Conservation (phyloP, 2,329 filamentous ascomycete species). For the Xylaria sp. region DNA sequence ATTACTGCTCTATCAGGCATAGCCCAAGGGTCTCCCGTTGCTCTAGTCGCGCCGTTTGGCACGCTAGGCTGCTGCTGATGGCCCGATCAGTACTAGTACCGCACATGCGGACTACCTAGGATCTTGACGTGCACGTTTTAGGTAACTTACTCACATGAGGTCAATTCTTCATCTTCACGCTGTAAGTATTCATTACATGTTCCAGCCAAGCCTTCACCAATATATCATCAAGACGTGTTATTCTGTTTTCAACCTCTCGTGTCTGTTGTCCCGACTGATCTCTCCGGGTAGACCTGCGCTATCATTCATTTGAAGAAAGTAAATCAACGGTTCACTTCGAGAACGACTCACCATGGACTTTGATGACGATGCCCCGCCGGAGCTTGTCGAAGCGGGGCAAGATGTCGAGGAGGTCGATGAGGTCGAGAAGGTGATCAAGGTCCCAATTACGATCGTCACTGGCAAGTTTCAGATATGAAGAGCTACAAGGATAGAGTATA, state of each 20-base stretch:
- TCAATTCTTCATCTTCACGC: no score
- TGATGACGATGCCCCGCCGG: conserved; percentile 63
- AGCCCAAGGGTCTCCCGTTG: no score
- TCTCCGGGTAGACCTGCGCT: not conserved
- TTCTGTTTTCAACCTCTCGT: not conserved
- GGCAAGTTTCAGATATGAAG: conserved; percentile 40
- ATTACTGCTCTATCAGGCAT: no score
- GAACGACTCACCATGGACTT: conserved; percentile 45
- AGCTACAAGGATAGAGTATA: not conserved
- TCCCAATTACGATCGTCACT: conserved; percentile 81
- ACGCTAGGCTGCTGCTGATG: no score
- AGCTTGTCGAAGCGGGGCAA: conserved; percentile 41
- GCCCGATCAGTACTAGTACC: no score
- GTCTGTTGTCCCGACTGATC: not conserved
- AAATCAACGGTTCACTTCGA: not conserved
- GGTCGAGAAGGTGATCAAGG: conserved; percentile 56
- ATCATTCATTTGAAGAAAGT: not conserved
- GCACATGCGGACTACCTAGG: no score
- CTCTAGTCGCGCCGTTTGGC: no score
- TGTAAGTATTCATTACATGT: no score
- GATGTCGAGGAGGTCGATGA: conserved; percentile 31
- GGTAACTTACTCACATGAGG: no score
- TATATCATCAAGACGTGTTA: no score
- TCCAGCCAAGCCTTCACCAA: no score
- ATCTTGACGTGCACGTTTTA: no score